A percentile compares a stretch with the other conserved stretches of the same genome.
phyloP scores from a whole-genome alignment of 495 filamentous ascomycete species.

The Trichoderma erinaceum region DNA sequence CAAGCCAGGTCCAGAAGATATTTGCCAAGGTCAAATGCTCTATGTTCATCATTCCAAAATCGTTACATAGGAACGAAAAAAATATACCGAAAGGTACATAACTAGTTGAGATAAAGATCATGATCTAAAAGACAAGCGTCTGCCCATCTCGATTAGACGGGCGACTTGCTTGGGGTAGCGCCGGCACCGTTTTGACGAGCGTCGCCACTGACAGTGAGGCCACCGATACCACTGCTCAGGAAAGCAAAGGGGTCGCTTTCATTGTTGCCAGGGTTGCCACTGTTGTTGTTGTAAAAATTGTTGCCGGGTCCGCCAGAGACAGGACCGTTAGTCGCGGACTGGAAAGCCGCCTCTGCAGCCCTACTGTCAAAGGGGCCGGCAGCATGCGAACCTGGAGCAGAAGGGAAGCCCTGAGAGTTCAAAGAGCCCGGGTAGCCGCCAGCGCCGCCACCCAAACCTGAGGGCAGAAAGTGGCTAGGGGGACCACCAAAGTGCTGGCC shows the following conservation, averaged over 20 bases:
- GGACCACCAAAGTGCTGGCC: constrained; percentile 80
- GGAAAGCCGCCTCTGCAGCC: constrained; percentile 85
- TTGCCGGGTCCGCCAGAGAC: constrained; percentile 59
- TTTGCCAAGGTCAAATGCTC: constrained; percentile 31
- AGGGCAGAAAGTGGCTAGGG: constrained; percentile 84
- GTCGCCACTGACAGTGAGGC: constrained; percentile 75
- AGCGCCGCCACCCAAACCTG: constrained; percentile 74
- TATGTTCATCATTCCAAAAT: constrained; percentile 31
- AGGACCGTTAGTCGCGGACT: constrained; percentile 71
- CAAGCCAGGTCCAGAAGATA: constrained; percentile 28
- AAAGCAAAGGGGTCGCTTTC: constrained; percentile 84
- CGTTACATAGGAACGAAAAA: constrained; percentile 22
- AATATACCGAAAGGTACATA: constrained; percentile 21
- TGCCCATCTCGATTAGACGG: constrained; percentile 38
- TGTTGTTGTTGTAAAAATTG: constrained; percentile 44
- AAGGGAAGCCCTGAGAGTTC: constrained; percentile 64
- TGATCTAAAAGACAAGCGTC: not conserved
- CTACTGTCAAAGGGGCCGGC: constrained; percentile 90
- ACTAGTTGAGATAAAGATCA: constrained; percentile 18
- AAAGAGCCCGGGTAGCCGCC: constrained; percentile 71
- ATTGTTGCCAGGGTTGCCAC: constrained; percentile 28
- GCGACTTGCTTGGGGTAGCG: constrained; percentile 56
- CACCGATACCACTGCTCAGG: constrained; percentile 72
- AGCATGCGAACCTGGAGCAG: constrained; percentile 66
- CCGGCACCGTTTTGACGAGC: constrained; percentile 75